phyloP scores from a whole-genome alignment of 305 asterid species.

The Fraxinus baroniana region DNA sequence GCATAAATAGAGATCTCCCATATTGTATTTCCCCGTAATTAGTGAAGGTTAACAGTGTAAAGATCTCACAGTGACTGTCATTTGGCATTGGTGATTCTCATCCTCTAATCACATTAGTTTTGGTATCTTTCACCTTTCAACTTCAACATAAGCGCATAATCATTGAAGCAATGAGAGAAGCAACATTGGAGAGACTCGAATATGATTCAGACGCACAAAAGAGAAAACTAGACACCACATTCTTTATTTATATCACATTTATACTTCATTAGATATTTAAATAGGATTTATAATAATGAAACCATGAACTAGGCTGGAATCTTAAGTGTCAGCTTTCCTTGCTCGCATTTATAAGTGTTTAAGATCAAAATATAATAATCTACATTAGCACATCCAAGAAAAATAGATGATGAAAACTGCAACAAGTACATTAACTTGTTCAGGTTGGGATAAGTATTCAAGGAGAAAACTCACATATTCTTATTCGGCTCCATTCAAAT shows the following conservation, averaged over 20 bases:
- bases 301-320: background rate
- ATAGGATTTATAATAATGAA: background rate
- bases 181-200: background rate
- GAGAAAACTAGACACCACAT: background rate
- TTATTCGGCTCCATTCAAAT: background rate
- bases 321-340: slow-evolving; percentile 4
- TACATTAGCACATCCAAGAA: background rate
- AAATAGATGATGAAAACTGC: background rate
- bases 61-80: background rate
- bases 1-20: background rate
- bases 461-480: background rate
- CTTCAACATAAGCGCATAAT: background rate
- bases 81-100: background rate
- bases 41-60: background rate
- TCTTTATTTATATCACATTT: background rate
- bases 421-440: background rate
- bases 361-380: background rate
- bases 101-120: background rate
- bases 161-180: background rate
- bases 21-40: background rate
- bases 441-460: background rate
- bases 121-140: background rate
- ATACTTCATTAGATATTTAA: background rate
- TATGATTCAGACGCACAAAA: background rate
- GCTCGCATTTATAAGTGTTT: background rate